A percentile compares a stretch with the other conserved stretches of the same genome.
These are phyloP conservation scores for Phytophthora sojae DNA, from an alignment of 352 stramenopile genomes.

Conservation along the genomic window DNA sequence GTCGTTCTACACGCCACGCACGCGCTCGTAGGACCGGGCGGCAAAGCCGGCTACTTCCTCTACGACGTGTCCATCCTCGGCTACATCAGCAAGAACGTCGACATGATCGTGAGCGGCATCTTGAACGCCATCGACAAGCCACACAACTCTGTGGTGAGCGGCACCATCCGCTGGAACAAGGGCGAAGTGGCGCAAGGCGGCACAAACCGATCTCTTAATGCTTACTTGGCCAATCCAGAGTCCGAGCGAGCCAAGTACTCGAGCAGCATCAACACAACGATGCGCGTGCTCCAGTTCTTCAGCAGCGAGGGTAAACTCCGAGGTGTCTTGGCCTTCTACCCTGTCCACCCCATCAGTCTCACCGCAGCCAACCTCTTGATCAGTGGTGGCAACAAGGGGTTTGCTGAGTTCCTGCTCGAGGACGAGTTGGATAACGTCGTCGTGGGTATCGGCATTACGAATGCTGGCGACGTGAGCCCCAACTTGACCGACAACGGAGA, in stretches of 20 bases:
- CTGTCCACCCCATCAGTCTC: conserved; percentile 83
- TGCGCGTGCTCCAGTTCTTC: no score
- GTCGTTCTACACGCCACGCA: conserved; percentile 84
- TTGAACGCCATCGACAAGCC: conserved; percentile 55
- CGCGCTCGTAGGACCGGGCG: conserved; percentile 79
- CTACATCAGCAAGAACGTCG: conserved; percentile 32
- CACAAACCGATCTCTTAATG: conserved; percentile 78
- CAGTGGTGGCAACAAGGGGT: conserved; percentile 35
- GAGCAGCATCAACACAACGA: no score
- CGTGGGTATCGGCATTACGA: no score
- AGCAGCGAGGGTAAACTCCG: no score
- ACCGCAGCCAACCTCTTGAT: conserved; percentile 77
- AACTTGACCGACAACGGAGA: conserved; percentile 36
- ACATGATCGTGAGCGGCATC: not conserved
- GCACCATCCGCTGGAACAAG: conserved; percentile 53
- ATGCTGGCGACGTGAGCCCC: no score
- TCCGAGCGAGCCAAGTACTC: no score
- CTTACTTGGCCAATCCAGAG: conserved; percentile 40
- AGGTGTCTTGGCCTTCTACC: conserved; percentile 22
- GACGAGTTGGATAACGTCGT: conserved; percentile 36
- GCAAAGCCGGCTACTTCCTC: conserved; percentile 80
- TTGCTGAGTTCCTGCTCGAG: no score
- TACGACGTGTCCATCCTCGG: conserved; percentile 68
- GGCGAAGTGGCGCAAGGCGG: conserved; percentile 44
- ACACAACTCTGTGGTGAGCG: conserved; percentile 57